Evolutionary conservation across 2,329 filamentous ascomycete species (phyloP).

Genomic region (Diaporthe sp.): DNA sequence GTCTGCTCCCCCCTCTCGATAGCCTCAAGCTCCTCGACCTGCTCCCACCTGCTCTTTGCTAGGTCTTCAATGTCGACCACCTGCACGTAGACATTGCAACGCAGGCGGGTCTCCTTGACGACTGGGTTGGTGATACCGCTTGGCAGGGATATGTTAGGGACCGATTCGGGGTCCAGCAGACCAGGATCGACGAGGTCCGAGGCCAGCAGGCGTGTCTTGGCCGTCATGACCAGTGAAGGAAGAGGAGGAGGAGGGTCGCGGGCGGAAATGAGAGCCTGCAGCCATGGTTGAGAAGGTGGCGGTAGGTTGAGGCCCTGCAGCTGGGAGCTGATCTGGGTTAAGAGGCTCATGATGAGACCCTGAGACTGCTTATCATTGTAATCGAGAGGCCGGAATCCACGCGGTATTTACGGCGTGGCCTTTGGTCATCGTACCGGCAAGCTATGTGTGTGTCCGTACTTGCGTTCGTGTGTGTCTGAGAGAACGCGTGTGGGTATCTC

Average conservation of each 20-base stretch:
- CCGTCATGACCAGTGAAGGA: conserved; percentile 81
- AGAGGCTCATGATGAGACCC: conserved; percentile 48
- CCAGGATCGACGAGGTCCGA: conserved; percentile 78
- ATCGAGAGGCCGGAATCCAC: background rate
- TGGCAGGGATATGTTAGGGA: conserved; percentile 66
- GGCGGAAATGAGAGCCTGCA: conserved; percentile 71
- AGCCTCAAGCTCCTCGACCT: conserved; percentile 85
- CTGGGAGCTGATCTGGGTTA: conserved; percentile 64
- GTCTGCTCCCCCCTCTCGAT: conserved; percentile 79
- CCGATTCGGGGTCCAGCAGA: conserved; percentile 58
- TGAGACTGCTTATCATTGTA: background rate
- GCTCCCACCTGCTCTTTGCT: conserved; percentile 83
- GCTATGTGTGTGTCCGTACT: background rate
- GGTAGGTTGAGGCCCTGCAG: conserved; percentile 68
- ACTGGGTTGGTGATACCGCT: conserved; percentile 64
- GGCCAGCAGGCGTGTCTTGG: conserved; percentile 82
- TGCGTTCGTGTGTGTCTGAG: background rate
- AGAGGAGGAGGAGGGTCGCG: conserved; percentile 71
- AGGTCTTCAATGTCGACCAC: conserved; percentile 90
- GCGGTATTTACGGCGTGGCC: conserved; percentile 10
- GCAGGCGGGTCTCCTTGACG: conserved; percentile 68
- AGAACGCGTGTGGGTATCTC: too few relatives aligned
- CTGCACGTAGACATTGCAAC: conserved; percentile 79
- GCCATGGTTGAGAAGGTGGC: conserved; percentile 67
- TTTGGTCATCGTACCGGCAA: background rate